Evolutionary conservation across 1,284 basidiomycete species (phyloP).

Genomic region (Kalmanozyma brasiliensis): DNA sequence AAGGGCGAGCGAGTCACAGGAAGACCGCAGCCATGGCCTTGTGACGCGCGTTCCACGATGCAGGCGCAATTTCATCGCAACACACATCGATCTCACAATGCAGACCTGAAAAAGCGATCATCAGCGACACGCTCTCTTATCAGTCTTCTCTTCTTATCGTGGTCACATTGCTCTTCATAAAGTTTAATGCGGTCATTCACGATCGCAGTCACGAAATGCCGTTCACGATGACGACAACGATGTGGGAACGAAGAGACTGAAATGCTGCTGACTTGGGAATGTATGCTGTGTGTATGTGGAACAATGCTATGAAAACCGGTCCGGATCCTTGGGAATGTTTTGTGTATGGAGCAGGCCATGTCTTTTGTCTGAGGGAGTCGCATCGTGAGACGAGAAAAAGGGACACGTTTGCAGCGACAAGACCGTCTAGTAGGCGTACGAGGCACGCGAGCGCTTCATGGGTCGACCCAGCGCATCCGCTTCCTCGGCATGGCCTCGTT

Average conservation of each 20-base stretch:
- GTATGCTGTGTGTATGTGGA: too few relatives aligned
- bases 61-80: not conserved
- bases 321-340: not conserved
- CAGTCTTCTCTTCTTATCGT: too few relatives aligned
- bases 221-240: too few relatives aligned
- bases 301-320: not conserved
- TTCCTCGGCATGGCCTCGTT: constrained; percentile 22
- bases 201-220: too few relatives aligned
- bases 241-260: not conserved
- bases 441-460: constrained; percentile 34
- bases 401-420: not conserved
- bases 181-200: too few relatives aligned
- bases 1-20: too few relatives aligned
- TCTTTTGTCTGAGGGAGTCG: not conserved
- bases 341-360: not conserved
- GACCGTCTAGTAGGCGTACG: constrained; percentile 28
- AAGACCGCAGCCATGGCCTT: too few relatives aligned
- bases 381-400: too few relatives aligned
- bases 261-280: constrained; percentile 1
- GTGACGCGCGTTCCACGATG: constrained; percentile 4
- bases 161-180: too few relatives aligned
- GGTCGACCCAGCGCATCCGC: constrained; percentile 24
- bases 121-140: too few relatives aligned
- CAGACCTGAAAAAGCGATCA: too few relatives aligned
- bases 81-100: too few relatives aligned